These are phyloP conservation scores for Fragilariopsis cylindrus DNA, from an alignment of 108 stramenopile genomes.

Conservation along the genomic window DNA sequence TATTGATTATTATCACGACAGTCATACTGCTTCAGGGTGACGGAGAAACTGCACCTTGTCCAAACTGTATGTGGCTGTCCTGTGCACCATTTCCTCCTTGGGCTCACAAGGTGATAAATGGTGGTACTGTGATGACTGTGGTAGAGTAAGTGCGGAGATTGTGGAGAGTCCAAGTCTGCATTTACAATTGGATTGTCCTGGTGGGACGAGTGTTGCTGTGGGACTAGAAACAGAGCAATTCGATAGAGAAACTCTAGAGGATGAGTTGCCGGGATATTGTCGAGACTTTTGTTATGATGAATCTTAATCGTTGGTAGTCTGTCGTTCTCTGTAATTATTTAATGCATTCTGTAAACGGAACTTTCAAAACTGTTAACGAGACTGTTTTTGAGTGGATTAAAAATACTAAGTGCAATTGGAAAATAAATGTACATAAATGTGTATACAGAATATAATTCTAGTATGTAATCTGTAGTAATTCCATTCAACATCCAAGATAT, in stretches of 20 bases:
- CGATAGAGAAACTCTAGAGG: constrained; percentile 34
- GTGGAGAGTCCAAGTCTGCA: constrained; percentile 52
- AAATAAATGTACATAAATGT: no score
- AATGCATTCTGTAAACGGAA: no score
- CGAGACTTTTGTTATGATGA: constrained; percentile 45
- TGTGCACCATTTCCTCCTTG: constrained; percentile 87
- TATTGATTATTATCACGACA: constrained; percentile 54
- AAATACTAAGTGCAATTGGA: no score
- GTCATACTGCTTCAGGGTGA: constrained; percentile 63
- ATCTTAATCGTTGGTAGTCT: neutral
- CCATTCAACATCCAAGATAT: no score
- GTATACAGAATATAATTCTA: no score
- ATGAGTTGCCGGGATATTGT: constrained; percentile 55
- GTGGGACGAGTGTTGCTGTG: constrained; percentile 49
- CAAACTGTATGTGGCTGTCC: constrained; percentile 62
- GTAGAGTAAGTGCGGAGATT: constrained; percentile 69
- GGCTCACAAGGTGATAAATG: constrained; percentile 66
- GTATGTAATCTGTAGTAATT: no score
- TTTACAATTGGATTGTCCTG: constrained; percentile 68
- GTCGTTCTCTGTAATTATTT: no score
- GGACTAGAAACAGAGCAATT: constrained; percentile 25
- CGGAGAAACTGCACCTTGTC: constrained; percentile 76
- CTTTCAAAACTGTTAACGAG: no score
- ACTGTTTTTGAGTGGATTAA: no score
- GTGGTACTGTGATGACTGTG: constrained; percentile 94